Base-by-base conservation (phyloP, 139 green algal species). In the Coccomyxa sp. region DNA sequence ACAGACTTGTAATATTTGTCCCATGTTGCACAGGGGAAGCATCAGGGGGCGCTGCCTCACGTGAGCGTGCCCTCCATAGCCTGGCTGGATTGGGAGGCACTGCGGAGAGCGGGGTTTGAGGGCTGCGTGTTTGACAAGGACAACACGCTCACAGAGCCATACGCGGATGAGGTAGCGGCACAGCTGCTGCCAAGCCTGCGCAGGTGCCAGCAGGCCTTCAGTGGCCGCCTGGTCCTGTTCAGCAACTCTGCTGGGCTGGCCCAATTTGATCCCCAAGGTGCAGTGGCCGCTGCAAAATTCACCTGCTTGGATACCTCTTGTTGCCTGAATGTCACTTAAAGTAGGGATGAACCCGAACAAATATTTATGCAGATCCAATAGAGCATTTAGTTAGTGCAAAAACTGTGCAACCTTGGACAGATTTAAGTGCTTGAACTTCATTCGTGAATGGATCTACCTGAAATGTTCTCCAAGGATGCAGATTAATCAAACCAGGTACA, bases 51-150 rank as follows among this genome's bases (percentile, higher is more conserved):
- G 10, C 31, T 98, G 38, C 93, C 95, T 0, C 95, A 98, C 86
- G 13, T 97, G 1, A 86, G 85, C 0, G 89, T 96, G 38, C 79
- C 86, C 13, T 87, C 94, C 81, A 92, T 98, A 25, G 31, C 84
- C 0, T 87, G 82, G 82, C 79, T 98, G 16, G 79, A 96, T 80
- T 98, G 95, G 95, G 58, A 31, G 0, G 90, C 84, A 10, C 85
- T 98, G 16, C 77, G 78, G 7, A 85, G 82, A 0, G 93, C 93
- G 13, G 95, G 95, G n/a, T 96, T 97, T 86, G 86, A 91, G 67
- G 94, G 88, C 14, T 89, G 89, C 51, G 87, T 98, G 0, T 96
- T 98, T 86, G 96, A 99, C 88, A 99, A 99, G 87, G 96, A 99
- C 91, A 98, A 99, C 93, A 99, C 96, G 0, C 85, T 99, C 1